Percentiles rank a stretch among this genome's conserved stretches.
These are phyloP conservation scores for Takashimella koratensis DNA, from an alignment of 1,284 basidiomycete species.

Conservation along the genomic window DNA sequence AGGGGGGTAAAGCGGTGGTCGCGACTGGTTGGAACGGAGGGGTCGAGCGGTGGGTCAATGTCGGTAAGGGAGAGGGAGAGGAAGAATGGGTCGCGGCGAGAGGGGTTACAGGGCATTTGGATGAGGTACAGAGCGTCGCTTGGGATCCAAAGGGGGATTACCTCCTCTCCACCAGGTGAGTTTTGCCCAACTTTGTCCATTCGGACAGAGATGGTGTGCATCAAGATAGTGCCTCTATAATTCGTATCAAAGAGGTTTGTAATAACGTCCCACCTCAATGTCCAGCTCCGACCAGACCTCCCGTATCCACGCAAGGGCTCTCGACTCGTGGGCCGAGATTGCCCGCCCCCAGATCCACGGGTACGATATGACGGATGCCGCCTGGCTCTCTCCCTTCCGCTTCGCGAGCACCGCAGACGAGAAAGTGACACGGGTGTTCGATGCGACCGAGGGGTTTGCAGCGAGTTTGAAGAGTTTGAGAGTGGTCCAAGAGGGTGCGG, in stretches of 20 bases:
- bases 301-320: conserved; percentile 67
- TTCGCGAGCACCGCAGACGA: conserved; percentile 89
- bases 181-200: no score
- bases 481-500: conserved; percentile 20
- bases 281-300: conserved; percentile 80
- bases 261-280: no score
- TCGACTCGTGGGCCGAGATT: conserved; percentile 72
- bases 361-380: conserved; percentile 79
- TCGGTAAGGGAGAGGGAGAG: conserved; percentile 45
- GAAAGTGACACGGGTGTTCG: conserved; percentile 86
- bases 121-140: conserved; percentile 67
- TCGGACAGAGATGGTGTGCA: no score
- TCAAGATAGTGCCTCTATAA: no score
- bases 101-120: conserved; percentile 77
- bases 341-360: conserved; percentile 89
- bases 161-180: conserved; percentile 74
- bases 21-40: conserved; percentile 91
- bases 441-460: conserved; percentile 76
- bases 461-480: conserved; percentile 55
- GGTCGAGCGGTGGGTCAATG: conserved; percentile 71
- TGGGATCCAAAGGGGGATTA: conserved; percentile 85
- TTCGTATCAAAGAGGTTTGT: no score
- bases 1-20: conserved; percentile 56
- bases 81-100: conserved; percentile 65
- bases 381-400: conserved; percentile 67